Evolutionary conservation across 1,139 yeast genomes (phyloP).

Genomic region (Diutina rugosa): DNA sequence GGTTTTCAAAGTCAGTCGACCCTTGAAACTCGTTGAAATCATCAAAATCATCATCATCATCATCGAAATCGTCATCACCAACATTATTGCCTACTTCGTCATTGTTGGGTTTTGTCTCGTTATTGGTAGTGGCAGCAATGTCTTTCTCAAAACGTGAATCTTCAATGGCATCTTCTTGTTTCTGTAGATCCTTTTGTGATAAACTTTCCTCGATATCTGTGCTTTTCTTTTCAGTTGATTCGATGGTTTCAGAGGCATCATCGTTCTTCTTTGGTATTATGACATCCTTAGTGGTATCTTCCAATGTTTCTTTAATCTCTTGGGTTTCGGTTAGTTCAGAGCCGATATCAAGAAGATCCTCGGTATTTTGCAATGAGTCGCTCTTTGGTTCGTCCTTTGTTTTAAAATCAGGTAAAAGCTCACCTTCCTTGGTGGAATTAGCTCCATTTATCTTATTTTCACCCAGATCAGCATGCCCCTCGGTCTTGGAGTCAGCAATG

Average conservation of each 20-base stretch:
- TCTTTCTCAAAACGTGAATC: not conserved
- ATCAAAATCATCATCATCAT: slow-evolving; percentile 21
- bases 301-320: not conserved
- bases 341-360: too few species aligned
- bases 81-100: not conserved
- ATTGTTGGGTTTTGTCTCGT: not conserved
- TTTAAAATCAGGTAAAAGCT: too few species aligned
- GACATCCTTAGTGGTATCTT: not conserved
- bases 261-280: not conserved
- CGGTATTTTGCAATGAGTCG: too few species aligned
- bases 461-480: not conserved
- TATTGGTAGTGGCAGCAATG: not conserved
- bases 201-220: not conserved
- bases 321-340: not conserved
- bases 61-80: slow-evolving; percentile 6
- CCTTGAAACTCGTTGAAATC: slow-evolving; percentile 21
- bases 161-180: not conserved
- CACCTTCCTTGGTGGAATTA: not conserved
- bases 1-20: slow-evolving; percentile 4
- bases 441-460: not conserved
- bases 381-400: too few species aligned
- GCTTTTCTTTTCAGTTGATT: not conserved
- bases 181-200: not conserved
- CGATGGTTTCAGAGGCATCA: not conserved
- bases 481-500: not conserved